Evolutionary conservation across 2,329 filamentous ascomycete species (phyloP).

Genomic region (Xylaria sp.): DNA sequence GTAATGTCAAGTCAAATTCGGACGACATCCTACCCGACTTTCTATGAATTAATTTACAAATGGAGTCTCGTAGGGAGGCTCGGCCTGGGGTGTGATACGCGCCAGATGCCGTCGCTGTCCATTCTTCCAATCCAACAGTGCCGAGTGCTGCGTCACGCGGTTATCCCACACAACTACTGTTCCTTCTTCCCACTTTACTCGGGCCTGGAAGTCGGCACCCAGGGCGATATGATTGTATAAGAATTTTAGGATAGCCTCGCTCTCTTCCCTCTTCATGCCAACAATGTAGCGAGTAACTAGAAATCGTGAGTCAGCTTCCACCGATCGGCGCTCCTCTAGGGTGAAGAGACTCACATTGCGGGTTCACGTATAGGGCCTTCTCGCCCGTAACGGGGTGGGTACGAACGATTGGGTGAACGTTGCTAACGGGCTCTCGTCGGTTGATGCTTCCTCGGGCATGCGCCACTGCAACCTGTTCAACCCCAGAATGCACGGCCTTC

Average conservation of each 20-base stretch:
- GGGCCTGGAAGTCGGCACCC: constrained; percentile 77
- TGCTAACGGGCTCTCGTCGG: constrained; percentile 78
- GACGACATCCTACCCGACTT: constrained; percentile 46
- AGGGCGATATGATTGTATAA: constrained; percentile 79
- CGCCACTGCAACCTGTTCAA: constrained; percentile 81
- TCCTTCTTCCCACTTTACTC: constrained; percentile 81
- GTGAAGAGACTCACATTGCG: constrained; percentile 71
- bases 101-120: constrained; percentile 83
- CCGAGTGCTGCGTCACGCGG: constrained; percentile 80
- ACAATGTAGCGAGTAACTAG: constrained; percentile 82
- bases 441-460: constrained; percentile 75
- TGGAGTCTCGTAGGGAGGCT: constrained; percentile 78
- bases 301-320: constrained; percentile 16
- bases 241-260: constrained; percentile 80
- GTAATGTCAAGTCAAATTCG: constrained; percentile 30
- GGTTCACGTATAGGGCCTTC: constrained; percentile 85
- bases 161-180: constrained; percentile 92
- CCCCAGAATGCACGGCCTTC: constrained; percentile 81
- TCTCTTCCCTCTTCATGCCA: constrained; percentile 88
- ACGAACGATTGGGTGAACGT: constrained; percentile 80
- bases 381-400: constrained; percentile 86
- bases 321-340: neutral
- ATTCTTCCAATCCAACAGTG: constrained; percentile 83
- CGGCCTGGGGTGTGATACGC: constrained; percentile 84
- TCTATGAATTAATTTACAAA: constrained; percentile 39